Percentiles rank a stretch among this genome's conserved stretches.
phyloP scores from a whole-genome alignment of 2,329 filamentous ascomycete species.

The Botryosphaeria dothidea region DNA sequence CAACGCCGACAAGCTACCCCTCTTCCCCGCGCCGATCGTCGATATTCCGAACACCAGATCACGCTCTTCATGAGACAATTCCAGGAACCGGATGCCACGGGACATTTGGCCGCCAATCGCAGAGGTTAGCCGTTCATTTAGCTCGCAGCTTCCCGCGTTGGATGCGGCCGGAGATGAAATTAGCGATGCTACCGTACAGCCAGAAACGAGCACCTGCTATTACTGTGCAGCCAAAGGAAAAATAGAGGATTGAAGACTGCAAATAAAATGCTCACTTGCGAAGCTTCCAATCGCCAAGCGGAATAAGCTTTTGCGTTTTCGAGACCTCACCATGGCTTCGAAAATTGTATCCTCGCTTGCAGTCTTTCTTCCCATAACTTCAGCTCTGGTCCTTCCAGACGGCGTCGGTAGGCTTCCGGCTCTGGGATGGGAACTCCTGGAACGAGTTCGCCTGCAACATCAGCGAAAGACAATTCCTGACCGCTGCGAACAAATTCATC shows the following conservation, averaged over 20 bases:
- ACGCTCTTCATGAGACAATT: not conserved
- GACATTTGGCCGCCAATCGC: not conserved
- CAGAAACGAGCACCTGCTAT: not conserved
- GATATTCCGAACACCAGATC: not conserved
- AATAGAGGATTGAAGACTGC: not conserved
- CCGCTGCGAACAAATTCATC: slow-evolving; percentile 50
- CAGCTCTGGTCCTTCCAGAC: slow-evolving; percentile 22
- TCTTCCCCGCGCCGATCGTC: not conserved
- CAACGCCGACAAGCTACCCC: not conserved
- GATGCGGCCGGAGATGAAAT: not conserved
- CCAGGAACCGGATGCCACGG: not conserved
- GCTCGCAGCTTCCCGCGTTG: not conserved
- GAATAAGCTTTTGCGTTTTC: not conserved
- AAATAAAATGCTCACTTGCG: not conserved
- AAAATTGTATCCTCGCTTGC: not conserved
- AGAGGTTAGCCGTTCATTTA: not conserved
- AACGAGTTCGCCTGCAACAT: slow-evolving; percentile 56
- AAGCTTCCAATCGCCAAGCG: not conserved
- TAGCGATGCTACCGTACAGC: not conserved
- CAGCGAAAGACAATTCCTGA: slow-evolving; percentile 51
- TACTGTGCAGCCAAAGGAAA: not conserved
- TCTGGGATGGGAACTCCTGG: slow-evolving; percentile 52
- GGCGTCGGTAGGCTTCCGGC: slow-evolving; percentile 26
- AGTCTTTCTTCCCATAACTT: not conserved
- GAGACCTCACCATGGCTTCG: not conserved